These are phyloP conservation scores for Zostera marina DNA, from an alignment of 116 monocot genomes.

Conservation along the genomic window DNA sequence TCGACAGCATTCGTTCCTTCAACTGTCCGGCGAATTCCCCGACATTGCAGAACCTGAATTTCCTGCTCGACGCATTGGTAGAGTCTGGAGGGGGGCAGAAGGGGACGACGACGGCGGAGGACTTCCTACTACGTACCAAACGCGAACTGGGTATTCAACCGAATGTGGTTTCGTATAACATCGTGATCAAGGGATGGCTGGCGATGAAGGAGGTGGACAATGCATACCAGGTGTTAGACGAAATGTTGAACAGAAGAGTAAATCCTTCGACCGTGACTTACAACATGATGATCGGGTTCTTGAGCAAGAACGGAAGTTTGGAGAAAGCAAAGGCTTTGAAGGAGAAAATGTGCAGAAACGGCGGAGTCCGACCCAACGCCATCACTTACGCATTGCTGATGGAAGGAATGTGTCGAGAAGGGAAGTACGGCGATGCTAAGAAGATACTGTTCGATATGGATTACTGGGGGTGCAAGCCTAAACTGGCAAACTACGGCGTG, in stretches of 20 bases:
- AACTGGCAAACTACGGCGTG: constrained; percentile 57
- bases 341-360: constrained; percentile 47
- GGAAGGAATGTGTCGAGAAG: constrained; percentile 52
- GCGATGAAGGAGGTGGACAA: constrained; percentile 5
- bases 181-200: constrained; percentile 43
- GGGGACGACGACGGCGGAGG: constrained; percentile 15
- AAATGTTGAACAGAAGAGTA: constrained; percentile 47
- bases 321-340: constrained; percentile 31
- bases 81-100: constrained; percentile 20
- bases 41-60: constrained; percentile 47
- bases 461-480: constrained; percentile 56
- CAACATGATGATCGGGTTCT: constrained; percentile 51
- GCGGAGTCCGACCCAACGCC: constrained; percentile 33
- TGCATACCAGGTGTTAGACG: constrained; percentile 45
- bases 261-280: constrained; percentile 52
- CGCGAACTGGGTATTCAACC: constrained; percentile 17
- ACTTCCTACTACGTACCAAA: constrained; percentile 9
- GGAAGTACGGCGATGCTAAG: constrained; percentile 33
- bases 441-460: constrained; percentile 97
- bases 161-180: constrained; percentile 66
- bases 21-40: constrained; percentile 27
- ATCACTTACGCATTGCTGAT: constrained; percentile 75
- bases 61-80: constrained; percentile 55
- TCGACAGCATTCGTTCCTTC: constrained; percentile 36
- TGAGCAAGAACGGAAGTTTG: constrained; percentile 18